Conservation (phyloP, 164 flowering plant genomes). For the Amborella trichopoda region DNA sequence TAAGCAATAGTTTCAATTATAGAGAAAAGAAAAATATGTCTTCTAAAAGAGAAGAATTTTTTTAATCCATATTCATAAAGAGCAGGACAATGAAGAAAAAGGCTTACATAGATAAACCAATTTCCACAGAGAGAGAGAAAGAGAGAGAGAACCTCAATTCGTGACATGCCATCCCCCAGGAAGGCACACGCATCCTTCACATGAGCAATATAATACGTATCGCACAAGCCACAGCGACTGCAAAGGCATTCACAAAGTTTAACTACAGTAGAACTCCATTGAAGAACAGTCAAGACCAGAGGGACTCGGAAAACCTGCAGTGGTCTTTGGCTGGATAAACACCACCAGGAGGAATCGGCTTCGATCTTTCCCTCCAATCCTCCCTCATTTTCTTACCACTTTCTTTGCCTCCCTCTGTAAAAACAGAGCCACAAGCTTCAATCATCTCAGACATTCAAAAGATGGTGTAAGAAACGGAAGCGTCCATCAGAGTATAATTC, state of each 20-base stretch:
- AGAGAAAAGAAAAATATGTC: neutral
- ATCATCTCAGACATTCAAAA: no score
- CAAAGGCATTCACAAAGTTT: neutral
- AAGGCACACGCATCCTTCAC: conserved; percentile 97
- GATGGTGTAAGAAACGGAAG: no score
- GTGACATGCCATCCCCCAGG: conserved; percentile 96
- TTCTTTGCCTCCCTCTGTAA: conserved; percentile 10
- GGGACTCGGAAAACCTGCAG: conserved; percentile 48
- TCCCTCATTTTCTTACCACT: conserved; percentile 43
- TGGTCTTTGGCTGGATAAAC: conserved; percentile 97
- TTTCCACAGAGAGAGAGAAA: neutral
- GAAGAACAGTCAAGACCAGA: neutral
- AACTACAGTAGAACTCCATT: neutral
- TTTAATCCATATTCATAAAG: no score
- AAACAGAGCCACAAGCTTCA: no score
- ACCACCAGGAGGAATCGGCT: conserved; percentile 87
- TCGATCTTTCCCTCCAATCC: conserved; percentile 83
- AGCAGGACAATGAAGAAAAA: neutral
- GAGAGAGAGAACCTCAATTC: conserved; percentile 49
- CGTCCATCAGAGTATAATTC: no score
- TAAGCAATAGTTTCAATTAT: no score
- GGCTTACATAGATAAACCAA: neutral
- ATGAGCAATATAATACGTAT: conserved; percentile 91
- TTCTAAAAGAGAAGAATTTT: no score
- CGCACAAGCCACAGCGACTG: conserved; percentile 89